These are phyloP conservation scores for Termitomyces sp. DNA, from an alignment of 1,284 basidiomycete species.

Conservation along the genomic window DNA sequence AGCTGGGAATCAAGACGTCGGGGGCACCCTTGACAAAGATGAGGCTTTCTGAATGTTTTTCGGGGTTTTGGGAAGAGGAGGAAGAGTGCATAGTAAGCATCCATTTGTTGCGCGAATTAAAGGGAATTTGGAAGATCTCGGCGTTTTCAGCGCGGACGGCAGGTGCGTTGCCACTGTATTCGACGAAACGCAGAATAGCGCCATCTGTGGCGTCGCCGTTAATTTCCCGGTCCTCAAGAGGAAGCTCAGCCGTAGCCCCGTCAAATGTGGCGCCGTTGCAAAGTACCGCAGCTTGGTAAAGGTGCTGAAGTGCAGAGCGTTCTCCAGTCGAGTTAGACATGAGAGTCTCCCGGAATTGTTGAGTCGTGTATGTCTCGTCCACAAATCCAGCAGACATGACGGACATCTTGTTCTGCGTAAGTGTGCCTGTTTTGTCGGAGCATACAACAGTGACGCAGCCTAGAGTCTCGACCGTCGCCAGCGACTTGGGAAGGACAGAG, in stretches of 20 bases:
- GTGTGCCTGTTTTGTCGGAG: slow-evolving; percentile 39
- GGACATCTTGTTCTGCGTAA: slow-evolving; percentile 43
- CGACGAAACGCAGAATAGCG: slow-evolving; percentile 58
- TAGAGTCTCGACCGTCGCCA: slow-evolving; percentile 24
- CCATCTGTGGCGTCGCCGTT: slow-evolving; percentile 65
- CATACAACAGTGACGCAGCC: slow-evolving; percentile 27
- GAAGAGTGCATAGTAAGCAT: slow-evolving; percentile 37
- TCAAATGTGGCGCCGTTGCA: slow-evolving; percentile 61
- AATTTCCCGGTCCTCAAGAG: slow-evolving; percentile 41
- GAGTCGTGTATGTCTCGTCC: slow-evolving; percentile 14
- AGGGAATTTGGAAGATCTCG: slow-evolving; percentile 44
- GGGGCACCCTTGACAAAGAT: slow-evolving; percentile 57
- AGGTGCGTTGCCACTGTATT: slow-evolving; percentile 26
- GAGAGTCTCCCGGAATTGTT: slow-evolving; percentile 17
- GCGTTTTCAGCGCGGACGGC: slow-evolving; percentile 24
- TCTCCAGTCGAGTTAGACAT: not conserved
- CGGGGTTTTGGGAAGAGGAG: not conserved
- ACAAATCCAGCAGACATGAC: slow-evolving; percentile 36
- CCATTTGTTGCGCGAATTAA: slow-evolving; percentile 68
- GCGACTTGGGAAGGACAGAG: slow-evolving; percentile 51
- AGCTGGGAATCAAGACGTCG: slow-evolving; percentile 51
- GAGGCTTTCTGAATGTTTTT: slow-evolving; percentile 23
- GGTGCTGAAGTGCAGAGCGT: slow-evolving; percentile 5
- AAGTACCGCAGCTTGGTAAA: slow-evolving; percentile 25
- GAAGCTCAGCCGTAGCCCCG: slow-evolving; percentile 31